Percentiles rank a stretch among this genome's conserved stretches.
phyloP scores from a whole-genome alignment of 495 filamentous ascomycete genomes.

The Penicillium antarcticum region DNA sequence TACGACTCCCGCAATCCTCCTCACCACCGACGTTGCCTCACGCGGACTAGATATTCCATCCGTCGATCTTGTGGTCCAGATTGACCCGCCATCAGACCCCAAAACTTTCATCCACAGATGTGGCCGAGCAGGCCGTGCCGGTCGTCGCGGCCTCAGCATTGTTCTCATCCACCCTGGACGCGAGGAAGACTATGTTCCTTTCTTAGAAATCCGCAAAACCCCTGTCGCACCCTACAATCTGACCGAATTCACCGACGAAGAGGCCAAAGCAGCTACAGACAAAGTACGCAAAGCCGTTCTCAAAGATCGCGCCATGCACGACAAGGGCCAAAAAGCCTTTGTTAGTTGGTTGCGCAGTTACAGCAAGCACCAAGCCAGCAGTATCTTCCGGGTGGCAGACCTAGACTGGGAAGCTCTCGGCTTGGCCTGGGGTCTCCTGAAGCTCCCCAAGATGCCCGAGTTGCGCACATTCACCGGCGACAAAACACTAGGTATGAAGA shows the following conservation, averaged over 20 bases:
- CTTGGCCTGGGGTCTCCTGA: constrained; percentile 77
- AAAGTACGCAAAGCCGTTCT: constrained; percentile 59
- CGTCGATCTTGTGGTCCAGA: constrained; percentile 89
- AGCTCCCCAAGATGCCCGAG: constrained; percentile 93
- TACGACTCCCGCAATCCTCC: constrained; percentile 65
- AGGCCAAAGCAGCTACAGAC: constrained; percentile 49
- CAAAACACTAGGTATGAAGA: constrained; percentile 54
- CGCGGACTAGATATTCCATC: constrained; percentile 91
- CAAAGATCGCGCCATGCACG: constrained; percentile 77
- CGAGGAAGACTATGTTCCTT: constrained; percentile 86
- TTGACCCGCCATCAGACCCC: constrained; percentile 88
- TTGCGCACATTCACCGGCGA: constrained; percentile 66
- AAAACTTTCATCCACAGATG: constrained; percentile 95
- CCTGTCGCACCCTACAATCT: constrained; percentile 64
- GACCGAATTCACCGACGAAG: constrained; percentile 49
- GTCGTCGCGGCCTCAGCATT: constrained; percentile 78
- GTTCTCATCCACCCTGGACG: constrained; percentile 77
- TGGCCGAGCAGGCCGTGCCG: constrained; percentile 87
- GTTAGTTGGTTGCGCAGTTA: constrained; percentile 91
- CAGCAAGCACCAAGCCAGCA: constrained; percentile 82
- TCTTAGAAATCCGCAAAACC: constrained; percentile 85
- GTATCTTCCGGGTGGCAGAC: constrained; percentile 83
- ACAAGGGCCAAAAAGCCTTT: constrained; percentile 85
- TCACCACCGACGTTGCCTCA: constrained; percentile 84
- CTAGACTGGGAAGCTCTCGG: constrained; percentile 82